Evolutionary conservation across 805 yeast species (phyloP), one percentile per base, ranked within the genome.

Genomic region (Ogataea methylovora): DNA sequence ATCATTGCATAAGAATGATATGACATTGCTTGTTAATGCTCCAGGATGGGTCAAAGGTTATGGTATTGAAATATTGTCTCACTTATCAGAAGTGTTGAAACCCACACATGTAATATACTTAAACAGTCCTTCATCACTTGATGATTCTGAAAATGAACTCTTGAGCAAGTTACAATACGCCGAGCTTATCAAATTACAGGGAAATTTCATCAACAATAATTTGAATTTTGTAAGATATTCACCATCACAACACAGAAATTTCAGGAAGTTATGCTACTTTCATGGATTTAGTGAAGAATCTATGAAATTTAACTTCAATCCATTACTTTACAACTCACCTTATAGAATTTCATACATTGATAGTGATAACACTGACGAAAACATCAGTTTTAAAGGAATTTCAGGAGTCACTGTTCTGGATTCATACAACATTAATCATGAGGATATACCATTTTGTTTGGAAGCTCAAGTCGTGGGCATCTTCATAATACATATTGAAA

Each of bases 21-120:
- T 8, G 43, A 44, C 21, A 47, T 61, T 37, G 38, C 12, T 56
- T 86, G 3, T 53, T 87, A 87, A 87, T 47, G 73, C 88, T 1
- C 90, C 96, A 0, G 95, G 95, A 0, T 87, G 95, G 95, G 72
- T 86, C 21, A 84, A 83, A 54, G 97, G 96, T 0, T 76, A 75
- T 41, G 97, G 97, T 0, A 64, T 79, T 12, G 79, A 76, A 31
- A 57, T 87, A 8, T 61, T 84, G n/a, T 62, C 56, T 12, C 59
- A 65, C 19, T 56, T 82, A 2, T 61, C 77, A 2, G 39, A 46
- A 1, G 38, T 53, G 8, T 53, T 72, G 2, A 56, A 63, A 18
- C 84, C 94, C 0, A 69, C 79, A 0, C 67, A 72, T 40, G 51
- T 84, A 17, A 53, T 83, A 0, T 69, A 76, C 36, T 48, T 87